Conservation (phyloP, 257 asterid species). For the Anisodus tanguticus region DNA sequence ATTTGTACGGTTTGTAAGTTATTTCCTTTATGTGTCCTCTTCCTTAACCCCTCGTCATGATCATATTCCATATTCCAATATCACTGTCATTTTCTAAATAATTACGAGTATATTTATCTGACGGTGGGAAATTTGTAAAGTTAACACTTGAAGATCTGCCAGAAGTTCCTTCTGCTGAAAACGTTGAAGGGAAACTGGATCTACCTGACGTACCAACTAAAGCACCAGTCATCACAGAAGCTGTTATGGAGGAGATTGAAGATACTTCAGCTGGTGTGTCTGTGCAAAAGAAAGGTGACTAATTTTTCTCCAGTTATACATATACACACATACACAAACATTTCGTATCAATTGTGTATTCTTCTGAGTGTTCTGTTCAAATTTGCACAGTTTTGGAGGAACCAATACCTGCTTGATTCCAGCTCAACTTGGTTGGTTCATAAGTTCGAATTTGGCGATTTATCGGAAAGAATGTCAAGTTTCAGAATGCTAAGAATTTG, state of each 20-base stretch:
- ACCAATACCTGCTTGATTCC: slow-evolving; percentile 68
- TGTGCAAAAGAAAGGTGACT: slow-evolving; percentile 56
- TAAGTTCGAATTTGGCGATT: neutral
- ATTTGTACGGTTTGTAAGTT: too few relatives aligned
- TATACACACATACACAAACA: neutral
- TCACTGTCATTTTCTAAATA: neutral
- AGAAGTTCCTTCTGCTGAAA: slow-evolving; percentile 55
- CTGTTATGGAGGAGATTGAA: slow-evolving; percentile 33
- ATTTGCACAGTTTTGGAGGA: slow-evolving; percentile 74
- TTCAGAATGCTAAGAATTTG: neutral
- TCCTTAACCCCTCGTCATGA: too few relatives aligned
- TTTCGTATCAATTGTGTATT: neutral
- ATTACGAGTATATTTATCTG: neutral
- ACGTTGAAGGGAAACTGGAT: slow-evolving; percentile 62
- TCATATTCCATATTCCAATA: too few relatives aligned
- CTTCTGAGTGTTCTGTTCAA: neutral
- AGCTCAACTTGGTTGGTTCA: neutral
- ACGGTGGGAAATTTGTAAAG: slow-evolving; percentile 45
- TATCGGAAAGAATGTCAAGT: neutral
- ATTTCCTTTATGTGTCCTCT: too few relatives aligned
- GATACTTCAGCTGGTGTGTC: slow-evolving; percentile 46
- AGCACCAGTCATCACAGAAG: slow-evolving; percentile 52
- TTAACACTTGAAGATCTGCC: slow-evolving; percentile 73
- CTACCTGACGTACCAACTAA: slow-evolving; percentile 88
- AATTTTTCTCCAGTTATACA: neutral